phyloP scores from a whole-genome alignment of 202 grass and related monocot species.

The Miscanthus sacchariflorus region DNA sequence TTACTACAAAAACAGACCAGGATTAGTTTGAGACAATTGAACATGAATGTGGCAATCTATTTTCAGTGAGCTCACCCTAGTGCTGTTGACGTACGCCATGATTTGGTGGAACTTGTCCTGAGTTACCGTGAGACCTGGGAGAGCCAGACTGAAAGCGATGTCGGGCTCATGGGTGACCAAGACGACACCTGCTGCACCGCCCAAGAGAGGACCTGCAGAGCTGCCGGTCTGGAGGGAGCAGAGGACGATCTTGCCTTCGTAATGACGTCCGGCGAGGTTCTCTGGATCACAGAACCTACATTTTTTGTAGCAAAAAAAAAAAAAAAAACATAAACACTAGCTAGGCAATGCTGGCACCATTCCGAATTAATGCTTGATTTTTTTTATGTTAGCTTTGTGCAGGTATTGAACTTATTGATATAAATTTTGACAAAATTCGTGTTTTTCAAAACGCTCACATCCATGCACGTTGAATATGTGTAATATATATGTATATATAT shows the following conservation, averaged over 20 bases:
- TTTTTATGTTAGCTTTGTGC: neutral
- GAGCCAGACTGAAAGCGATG: neutral
- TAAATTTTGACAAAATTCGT: no score
- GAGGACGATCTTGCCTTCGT: slow-evolving; percentile 40
- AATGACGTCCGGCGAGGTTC: neutral
- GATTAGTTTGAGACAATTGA: neutral
- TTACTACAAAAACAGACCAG: neutral
- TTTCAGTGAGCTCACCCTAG: neutral
- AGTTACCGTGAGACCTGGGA: slow-evolving; percentile 13
- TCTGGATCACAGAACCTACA: slow-evolving; percentile 28
- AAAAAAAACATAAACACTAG: neutral
- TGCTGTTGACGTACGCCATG: neutral
- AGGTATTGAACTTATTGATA: no score
- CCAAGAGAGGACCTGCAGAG: neutral
- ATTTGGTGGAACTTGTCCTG: neutral
- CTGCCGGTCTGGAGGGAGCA: neutral
- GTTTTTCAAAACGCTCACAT: no score
- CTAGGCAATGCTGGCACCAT: neutral
- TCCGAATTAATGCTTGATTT: neutral
- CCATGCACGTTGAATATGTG: no score
- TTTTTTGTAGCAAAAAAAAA: neutral
- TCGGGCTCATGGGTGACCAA: neutral
- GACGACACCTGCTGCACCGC: slow-evolving; percentile 30
- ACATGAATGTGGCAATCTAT: neutral
- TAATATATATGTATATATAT: no score